Evolutionary conservation across 306 rosid genomes (phyloP).

Genomic region (Vigna trinervia): DNA sequence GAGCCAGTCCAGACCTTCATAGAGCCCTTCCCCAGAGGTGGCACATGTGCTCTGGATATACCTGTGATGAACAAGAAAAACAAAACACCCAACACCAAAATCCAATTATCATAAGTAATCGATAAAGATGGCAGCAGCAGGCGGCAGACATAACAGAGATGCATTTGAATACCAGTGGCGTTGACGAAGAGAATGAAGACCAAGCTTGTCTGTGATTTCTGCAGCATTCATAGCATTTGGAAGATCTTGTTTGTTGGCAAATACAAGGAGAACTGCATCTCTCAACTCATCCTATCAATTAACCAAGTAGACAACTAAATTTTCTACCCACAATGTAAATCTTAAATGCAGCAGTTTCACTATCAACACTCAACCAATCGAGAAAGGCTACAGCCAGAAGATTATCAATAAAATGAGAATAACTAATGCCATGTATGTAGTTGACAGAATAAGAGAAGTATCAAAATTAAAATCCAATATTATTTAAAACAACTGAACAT

Average conservation of each 20-base stretch:
- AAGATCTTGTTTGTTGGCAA: constrained; percentile 57
- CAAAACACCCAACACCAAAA: neutral
- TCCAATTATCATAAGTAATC: neutral
- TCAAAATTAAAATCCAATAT: constrained; percentile 9
- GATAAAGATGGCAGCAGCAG: neutral
- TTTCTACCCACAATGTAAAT: constrained; percentile 7
- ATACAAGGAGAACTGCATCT: constrained; percentile 53
- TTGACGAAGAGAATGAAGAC: constrained; percentile 53
- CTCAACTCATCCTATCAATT: constrained; percentile 48
- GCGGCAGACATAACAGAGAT: neutral
- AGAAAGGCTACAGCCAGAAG: constrained; percentile 15
- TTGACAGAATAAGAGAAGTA: constrained; percentile 4
- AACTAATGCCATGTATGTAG: constrained; percentile 17
- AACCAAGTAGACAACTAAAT: constrained; percentile 24
- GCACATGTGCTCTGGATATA: constrained; percentile 53
- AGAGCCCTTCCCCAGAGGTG: constrained; percentile 53
- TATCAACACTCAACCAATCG: neutral
- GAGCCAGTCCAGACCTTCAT: constrained; percentile 56
- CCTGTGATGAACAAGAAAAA: constrained; percentile 13
- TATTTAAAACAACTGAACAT: neutral
- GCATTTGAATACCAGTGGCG: constrained; percentile 48
- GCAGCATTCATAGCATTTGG: constrained; percentile 57
- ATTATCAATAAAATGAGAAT: neutral
- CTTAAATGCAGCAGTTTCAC: neutral
- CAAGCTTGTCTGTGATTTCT: constrained; percentile 52